phyloP scores from a whole-genome alignment of 2,329 filamentous ascomycete genomes.

The Torrubiella hemipterigena region DNA sequence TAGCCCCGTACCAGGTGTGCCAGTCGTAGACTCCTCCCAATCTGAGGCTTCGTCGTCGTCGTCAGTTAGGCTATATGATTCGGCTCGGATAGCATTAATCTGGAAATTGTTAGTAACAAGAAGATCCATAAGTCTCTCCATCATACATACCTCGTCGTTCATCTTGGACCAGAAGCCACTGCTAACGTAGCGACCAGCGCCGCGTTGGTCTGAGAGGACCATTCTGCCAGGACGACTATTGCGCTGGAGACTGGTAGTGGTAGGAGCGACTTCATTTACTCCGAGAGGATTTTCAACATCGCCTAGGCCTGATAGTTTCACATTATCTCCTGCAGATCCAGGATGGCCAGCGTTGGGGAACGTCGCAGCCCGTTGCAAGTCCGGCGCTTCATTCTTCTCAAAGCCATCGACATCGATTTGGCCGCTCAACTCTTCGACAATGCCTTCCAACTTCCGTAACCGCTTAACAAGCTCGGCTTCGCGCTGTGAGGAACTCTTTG shows the following conservation, averaged over 20 bases:
- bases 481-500: slow-evolving; percentile 47
- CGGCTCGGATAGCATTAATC: slow-evolving; percentile 32
- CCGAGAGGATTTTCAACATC: no score
- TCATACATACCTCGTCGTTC: slow-evolving; percentile 51
- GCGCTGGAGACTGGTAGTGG: no score
- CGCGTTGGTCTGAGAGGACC: slow-evolving; percentile 57
- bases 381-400: slow-evolving; percentile 15
- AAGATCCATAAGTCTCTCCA: background rate
- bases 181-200: slow-evolving; percentile 61
- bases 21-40: slow-evolving; percentile 42
- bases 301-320: background rate
- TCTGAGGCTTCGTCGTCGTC: slow-evolving; percentile 42
- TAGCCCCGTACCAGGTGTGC: slow-evolving; percentile 21
- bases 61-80: slow-evolving; percentile 32
- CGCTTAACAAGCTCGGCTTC: slow-evolving; percentile 62
- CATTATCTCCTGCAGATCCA: background rate
- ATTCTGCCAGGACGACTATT: slow-evolving; percentile 49
- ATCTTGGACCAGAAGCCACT: slow-evolving; percentile 67
- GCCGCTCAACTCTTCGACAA: slow-evolving; percentile 57
- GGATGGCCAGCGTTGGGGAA: background rate
- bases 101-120: slow-evolving; percentile 6
- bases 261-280: no score
- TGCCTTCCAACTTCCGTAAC: slow-evolving; percentile 60
- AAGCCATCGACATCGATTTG: slow-evolving; percentile 44
- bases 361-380: no score